Conservation (phyloP, 257 asterid species). For the Verbascum thapsus region DNA sequence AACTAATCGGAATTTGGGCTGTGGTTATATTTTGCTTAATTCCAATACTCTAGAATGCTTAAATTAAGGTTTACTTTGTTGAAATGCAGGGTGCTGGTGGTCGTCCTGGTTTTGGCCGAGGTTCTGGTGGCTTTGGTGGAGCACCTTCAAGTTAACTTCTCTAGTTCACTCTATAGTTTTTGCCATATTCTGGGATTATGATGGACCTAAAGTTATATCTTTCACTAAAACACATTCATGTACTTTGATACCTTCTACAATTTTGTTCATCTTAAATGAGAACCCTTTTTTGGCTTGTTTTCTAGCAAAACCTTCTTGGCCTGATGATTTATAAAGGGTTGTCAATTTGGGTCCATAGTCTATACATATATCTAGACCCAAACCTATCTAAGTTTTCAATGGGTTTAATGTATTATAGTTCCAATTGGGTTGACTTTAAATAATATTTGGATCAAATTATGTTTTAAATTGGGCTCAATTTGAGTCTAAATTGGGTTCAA, state of each 20-base stretch:
- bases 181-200: constrained; percentile 18
- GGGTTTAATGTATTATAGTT: no score
- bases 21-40: not conserved
- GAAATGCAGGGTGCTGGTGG: constrained; percentile 54
- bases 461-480: no score
- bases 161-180: constrained; percentile 23
- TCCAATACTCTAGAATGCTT: not conserved
- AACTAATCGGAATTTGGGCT: no score
- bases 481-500: no score
- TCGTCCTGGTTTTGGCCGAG: constrained; percentile 72
- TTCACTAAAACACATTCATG: constrained; percentile 23
- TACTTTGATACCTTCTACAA: constrained; percentile 30
- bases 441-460: no score
- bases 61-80: not conserved
- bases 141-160: constrained; percentile 51
- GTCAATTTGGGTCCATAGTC: no score
- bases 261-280: constrained; percentile 38
- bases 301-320: not conserved
- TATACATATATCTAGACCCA: no score
- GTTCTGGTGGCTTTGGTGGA: constrained; percentile 59
- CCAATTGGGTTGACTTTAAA: no score
- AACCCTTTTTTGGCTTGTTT: constrained; percentile 9
- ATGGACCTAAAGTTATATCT: constrained; percentile 10
- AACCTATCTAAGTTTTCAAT: no score
- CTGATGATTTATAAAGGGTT: not conserved